A percentile compares a stretch with the other conserved stretches of the same genome.
These are phyloP conservation scores for Puccinia polysora DNA, from an alignment of 1,284 basidiomycete genomes.

Conservation along the genomic window DNA sequence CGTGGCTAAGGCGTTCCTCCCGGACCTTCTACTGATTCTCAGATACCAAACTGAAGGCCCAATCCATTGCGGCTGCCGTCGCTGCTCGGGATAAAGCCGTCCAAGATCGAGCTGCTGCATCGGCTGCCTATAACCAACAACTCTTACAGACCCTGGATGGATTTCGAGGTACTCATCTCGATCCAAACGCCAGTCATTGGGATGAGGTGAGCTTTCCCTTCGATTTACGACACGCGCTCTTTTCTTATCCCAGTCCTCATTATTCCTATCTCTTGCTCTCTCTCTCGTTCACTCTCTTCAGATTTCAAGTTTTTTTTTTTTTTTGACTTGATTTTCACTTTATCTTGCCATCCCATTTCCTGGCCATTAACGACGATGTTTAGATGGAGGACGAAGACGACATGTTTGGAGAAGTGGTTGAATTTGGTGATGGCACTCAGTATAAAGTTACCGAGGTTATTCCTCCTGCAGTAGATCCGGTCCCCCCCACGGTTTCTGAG, in stretches of 20 bases:
- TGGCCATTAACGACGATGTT: no score
- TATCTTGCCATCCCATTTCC: no score
- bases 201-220: slow-evolving; percentile 68
- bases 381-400: slow-evolving; percentile 87
- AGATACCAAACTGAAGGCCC: slow-evolving; percentile 43
- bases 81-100: slow-evolving; percentile 46
- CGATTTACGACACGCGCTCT: slow-evolving; percentile 1
- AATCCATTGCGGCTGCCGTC: slow-evolving; percentile 41
- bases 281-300: slow-evolving; percentile 18
- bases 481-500: not conserved
- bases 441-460: slow-evolving; percentile 64
- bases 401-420: slow-evolving; percentile 79
- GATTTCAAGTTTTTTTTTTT: slow-evolving; percentile 41
- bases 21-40: not conserved
- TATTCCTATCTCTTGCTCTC: not conserved
- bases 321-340: no score
- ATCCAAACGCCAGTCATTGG: slow-evolving; percentile 90
- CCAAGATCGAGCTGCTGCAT: slow-evolving; percentile 47
- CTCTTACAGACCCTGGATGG: slow-evolving; percentile 62
- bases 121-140: slow-evolving; percentile 48
- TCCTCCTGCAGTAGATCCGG: slow-evolving; percentile 11
- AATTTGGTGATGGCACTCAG: slow-evolving; percentile 84
- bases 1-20: not conserved
- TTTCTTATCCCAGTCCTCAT: not conserved
- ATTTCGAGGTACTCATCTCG: slow-evolving; percentile 81